Evolutionary conservation across 331 rosid genomes (phyloP).

Genomic region (Telfairia occidentalis): DNA sequence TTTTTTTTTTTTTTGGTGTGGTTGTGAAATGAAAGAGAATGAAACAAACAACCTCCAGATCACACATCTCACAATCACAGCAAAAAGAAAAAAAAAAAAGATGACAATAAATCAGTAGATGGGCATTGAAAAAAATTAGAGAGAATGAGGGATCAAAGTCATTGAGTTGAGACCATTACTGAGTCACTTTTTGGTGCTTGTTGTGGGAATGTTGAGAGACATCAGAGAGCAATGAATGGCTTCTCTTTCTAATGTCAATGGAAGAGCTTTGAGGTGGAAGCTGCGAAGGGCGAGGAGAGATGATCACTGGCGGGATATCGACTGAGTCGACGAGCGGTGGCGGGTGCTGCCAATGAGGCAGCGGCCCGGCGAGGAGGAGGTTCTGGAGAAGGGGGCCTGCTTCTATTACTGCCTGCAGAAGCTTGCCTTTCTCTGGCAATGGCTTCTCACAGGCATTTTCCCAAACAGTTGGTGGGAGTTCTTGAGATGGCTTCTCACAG

Average conservation of each 20-base stretch:
- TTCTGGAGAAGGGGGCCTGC: slow-evolving; percentile 86
- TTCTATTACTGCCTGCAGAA: slow-evolving; percentile 72
- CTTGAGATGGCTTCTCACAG: slow-evolving; percentile 21
- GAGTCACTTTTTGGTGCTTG: slow-evolving; percentile 7
- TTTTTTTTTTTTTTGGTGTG: slow-evolving; percentile 6
- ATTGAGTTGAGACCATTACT: neutral
- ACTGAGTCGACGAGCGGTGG: slow-evolving; percentile 61
- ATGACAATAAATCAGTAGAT: neutral
- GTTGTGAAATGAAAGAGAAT: slow-evolving; percentile 5
- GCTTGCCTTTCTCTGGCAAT: slow-evolving; percentile 79
- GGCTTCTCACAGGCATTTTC: slow-evolving; percentile 36
- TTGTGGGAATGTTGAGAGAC: slow-evolving; percentile 3
- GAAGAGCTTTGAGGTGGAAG: slow-evolving; percentile 16
- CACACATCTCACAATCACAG: slow-evolving; percentile 9
- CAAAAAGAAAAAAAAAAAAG: neutral
- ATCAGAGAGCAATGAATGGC: neutral
- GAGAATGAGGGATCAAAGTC: neutral
- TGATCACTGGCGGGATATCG: slow-evolving; percentile 63
- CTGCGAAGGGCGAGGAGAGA: slow-evolving; percentile 24
- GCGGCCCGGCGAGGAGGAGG: slow-evolving; percentile 74
- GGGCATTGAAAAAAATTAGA: neutral
- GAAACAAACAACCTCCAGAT: neutral
- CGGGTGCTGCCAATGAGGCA: slow-evolving; percentile 93
- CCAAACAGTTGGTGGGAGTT: slow-evolving; percentile 12
- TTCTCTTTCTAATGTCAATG: slow-evolving; percentile 13